These are phyloP conservation scores for Magnaporthales sp. DNA, from an alignment of 2,329 filamentous ascomycete species.

Conservation along the genomic window DNA sequence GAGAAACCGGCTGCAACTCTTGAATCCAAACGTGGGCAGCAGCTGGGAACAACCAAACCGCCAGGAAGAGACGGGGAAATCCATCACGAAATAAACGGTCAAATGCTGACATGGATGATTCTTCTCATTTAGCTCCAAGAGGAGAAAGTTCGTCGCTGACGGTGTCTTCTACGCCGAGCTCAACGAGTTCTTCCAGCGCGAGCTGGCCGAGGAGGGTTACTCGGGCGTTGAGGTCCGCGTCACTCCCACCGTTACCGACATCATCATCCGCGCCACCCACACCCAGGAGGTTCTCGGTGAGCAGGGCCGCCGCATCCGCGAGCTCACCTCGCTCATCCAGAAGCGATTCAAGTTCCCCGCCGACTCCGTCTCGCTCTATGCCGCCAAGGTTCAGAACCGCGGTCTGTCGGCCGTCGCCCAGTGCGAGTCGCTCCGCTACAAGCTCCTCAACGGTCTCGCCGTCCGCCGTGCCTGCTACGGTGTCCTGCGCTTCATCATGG, in stretches of 20 bases:
- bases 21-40: background rate
- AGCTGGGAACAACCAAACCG: background rate
- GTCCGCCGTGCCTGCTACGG: conserved; percentile 99
- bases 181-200: conserved; percentile 99
- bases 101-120: background rate
- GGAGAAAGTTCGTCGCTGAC: conserved; percentile 92
- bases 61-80: background rate
- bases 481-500: conserved; percentile 99
- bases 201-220: conserved; percentile 99
- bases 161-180: conserved; percentile 99
- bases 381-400: conserved; percentile 99
- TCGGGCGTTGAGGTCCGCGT: conserved; percentile 99
- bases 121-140: conserved; percentile 60
- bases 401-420: conserved; percentile 99
- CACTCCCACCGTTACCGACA: conserved; percentile 98
- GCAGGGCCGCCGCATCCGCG: conserved; percentile 99
- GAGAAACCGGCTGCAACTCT: conserved; percentile 1
- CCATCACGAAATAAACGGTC: background rate
- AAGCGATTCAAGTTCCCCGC: conserved; percentile 99
- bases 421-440: conserved; percentile 99
- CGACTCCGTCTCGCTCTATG: conserved; percentile 99
- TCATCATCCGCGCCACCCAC: conserved; percentile 99
- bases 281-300: conserved; percentile 99
- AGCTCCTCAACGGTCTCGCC: conserved; percentile 98
- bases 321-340: conserved; percentile 99